Conservation (phyloP, 2,329 filamentous ascomycete genomes). For the Arthrobotrys pseudoclavata region DNA sequence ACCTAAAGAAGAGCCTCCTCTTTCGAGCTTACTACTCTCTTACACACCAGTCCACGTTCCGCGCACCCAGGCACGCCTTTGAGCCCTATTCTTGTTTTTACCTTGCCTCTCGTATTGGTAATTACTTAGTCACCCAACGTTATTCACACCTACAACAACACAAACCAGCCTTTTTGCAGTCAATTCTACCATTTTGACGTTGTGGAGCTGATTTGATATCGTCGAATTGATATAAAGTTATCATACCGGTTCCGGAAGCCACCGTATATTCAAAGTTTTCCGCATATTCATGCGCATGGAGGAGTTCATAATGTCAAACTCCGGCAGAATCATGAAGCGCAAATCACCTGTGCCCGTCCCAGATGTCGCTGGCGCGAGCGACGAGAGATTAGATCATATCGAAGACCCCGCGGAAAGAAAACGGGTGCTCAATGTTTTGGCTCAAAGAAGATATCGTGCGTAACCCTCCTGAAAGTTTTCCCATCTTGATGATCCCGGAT, state of each 20-base stretch:
- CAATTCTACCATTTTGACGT: slow-evolving; percentile 4
- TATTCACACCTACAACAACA: slow-evolving; percentile 58
- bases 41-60: slow-evolving; percentile 58
- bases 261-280: slow-evolving; percentile 7
- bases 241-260: slow-evolving; percentile 3
- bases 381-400: slow-evolving; percentile 52
- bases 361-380: slow-evolving; percentile 48
- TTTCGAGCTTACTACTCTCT: slow-evolving; percentile 56
- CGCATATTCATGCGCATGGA: slow-evolving; percentile 22
- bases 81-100: slow-evolving; percentile 54
- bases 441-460: slow-evolving; percentile 59
- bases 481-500: background rate
- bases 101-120: slow-evolving; percentile 58
- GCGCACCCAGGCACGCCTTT: slow-evolving; percentile 46
- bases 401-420: slow-evolving; percentile 58
- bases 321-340: slow-evolving; percentile 47
- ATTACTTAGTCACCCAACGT: slow-evolving; percentile 60
- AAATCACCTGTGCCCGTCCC: slow-evolving; percentile 56
- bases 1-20: slow-evolving; percentile 58
- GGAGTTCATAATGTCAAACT: slow-evolving; percentile 45
- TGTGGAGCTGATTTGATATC: slow-evolving; percentile 22
- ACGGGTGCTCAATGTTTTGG: slow-evolving; percentile 54
- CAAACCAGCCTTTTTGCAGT: slow-evolving; percentile 17
- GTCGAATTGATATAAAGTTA: slow-evolving; percentile 47
- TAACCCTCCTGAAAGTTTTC: slow-evolving; percentile 29